phyloP scores from a whole-genome alignment of 2,329 filamentous ascomycete genomes.

The Nothophoma quercina region DNA sequence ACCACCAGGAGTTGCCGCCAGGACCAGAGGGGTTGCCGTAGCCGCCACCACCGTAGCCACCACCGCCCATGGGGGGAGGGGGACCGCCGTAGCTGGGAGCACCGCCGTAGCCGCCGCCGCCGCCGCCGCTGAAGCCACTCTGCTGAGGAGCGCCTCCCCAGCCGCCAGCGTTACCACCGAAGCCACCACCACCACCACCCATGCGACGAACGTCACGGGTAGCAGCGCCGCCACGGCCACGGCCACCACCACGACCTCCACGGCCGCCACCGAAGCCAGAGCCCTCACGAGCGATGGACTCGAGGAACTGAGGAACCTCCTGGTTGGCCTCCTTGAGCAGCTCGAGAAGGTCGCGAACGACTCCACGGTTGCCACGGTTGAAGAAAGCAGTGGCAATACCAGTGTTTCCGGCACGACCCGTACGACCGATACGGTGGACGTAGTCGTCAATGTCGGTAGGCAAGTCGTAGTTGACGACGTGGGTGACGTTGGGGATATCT shows the following conservation, averaged over 20 bases:
- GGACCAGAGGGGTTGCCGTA: slow-evolving; percentile 74
- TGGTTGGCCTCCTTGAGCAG: slow-evolving; percentile 99
- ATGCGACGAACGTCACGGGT: slow-evolving; percentile 85
- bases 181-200: slow-evolving; percentile 63
- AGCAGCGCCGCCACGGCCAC: slow-evolving; percentile 72
- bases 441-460: slow-evolving; percentile 99
- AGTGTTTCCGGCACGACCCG: slow-evolving; percentile 98
- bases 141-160: slow-evolving; percentile 46
- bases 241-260: slow-evolving; percentile 70
- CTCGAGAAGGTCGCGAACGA: slow-evolving; percentile 96
- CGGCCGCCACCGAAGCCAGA: slow-evolving; percentile 80
- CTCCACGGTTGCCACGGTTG: slow-evolving; percentile 98
- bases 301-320: slow-evolving; percentile 90
- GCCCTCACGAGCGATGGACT: slow-evolving; percentile 95
- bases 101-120: slow-evolving; percentile 53
- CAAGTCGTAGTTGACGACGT: slow-evolving; percentile 99
- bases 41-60: slow-evolving; percentile 58
- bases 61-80: slow-evolving; percentile 55
- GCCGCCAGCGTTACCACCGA: slow-evolving; percentile 56
- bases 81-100: slow-evolving; percentile 69
- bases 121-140: slow-evolving; percentile 43
- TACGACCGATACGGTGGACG: slow-evolving; percentile 99
- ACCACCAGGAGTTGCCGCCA: slow-evolving; percentile 74
- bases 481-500: slow-evolving; percentile 94
- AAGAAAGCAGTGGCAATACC: slow-evolving; percentile 99